Evolutionary conservation across 2,329 filamentous ascomycete species (phyloP), one percentile per base, ranked within the genome.

Genomic region (Epichloe coenophiala): DNA sequence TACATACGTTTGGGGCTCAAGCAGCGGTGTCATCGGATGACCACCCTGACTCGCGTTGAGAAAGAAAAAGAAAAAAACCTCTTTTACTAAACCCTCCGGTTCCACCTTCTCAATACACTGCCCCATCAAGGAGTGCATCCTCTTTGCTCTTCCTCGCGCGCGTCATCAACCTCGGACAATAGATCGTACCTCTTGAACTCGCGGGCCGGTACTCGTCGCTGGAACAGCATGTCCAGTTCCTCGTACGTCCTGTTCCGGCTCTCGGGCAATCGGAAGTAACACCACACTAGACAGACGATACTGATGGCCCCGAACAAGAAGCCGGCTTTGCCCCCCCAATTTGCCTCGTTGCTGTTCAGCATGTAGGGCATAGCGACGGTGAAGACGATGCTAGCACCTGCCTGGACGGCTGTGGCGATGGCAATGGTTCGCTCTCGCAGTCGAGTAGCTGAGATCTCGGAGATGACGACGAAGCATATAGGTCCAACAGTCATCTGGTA

Each of bases 401-500:
- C 58, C 27, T 54, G 60, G 3, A 57, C 55, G 0, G 64, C 61
- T 0, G 62, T 60, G 15, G 59, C 59, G 33, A 65, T 56, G 2
- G 63, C 62, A 4, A 64, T 60, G 0, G 65, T 66, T 17, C 61
- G 62, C 0, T 61, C 59, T 0, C 65, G 61, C 3, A 68, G 56
- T 4, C 65, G 60, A 13, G 64, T 63, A 0, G 66, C 63, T 0
- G 66, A 67, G 8, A 68, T 65, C 50, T 69, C 65, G 31, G 68
- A 61, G 3, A 70, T 65, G 44, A 71, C 60, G 19, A 66, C 68
- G 61, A 69, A 71, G 51, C 65, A 65, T 36, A 71, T 67, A 4
- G 69, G 69, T 0, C 69, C 69, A 31, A 71, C 65, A 2, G 65
- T 64, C 60, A 69, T 67, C 35, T 65, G 65, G 56, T 71, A 71